These are phyloP conservation scores for Leccinellum albellum DNA, from an alignment of 768 basidiomycete species.

Conservation along the genomic window DNA sequence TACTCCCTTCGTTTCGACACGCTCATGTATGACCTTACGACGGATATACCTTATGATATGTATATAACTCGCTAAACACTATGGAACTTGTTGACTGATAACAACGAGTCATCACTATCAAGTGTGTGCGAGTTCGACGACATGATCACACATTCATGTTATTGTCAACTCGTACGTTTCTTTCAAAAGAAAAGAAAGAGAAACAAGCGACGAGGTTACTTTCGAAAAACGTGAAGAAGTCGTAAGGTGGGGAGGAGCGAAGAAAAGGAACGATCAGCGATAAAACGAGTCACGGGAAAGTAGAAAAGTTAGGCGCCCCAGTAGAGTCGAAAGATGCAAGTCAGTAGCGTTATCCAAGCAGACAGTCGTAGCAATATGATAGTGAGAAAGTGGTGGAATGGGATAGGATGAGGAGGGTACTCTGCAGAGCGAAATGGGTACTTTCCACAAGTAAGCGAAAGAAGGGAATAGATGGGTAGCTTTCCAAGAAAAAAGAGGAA, in stretches of 20 bases:
- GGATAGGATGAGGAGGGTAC: conserved; percentile 1
- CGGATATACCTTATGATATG: not conserved
- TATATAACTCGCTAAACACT: not conserved
- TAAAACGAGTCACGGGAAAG: not conserved
- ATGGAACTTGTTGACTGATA: not conserved
- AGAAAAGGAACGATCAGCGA: not conserved
- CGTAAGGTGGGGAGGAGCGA: conserved; percentile 1
- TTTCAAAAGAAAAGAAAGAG: not conserved
- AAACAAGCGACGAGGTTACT: conserved; percentile 1
- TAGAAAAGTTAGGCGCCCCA: not conserved
- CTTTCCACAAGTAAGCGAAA: conserved; percentile 8
- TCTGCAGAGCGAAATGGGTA: conserved; percentile 2
- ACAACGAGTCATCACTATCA: not conserved
- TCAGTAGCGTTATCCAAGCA: conserved; percentile 5
- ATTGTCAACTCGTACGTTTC: not conserved
- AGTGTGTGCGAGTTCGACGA: not conserved
- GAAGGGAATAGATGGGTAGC: conserved; percentile 2
- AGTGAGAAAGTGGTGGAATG: not conserved
- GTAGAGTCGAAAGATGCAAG: not conserved
- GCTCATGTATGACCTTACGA: not conserved
- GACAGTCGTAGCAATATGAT: conserved; percentile 6
- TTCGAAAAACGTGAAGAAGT: conserved; percentile 9
- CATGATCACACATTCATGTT: not conserved
- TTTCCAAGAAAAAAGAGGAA: conserved; percentile 7
- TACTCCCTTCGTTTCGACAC: not conserved